These are phyloP conservation scores for Orbilia quercus DNA, from an alignment of 2,329 filamentous ascomycete species.

Conservation along the genomic window DNA sequence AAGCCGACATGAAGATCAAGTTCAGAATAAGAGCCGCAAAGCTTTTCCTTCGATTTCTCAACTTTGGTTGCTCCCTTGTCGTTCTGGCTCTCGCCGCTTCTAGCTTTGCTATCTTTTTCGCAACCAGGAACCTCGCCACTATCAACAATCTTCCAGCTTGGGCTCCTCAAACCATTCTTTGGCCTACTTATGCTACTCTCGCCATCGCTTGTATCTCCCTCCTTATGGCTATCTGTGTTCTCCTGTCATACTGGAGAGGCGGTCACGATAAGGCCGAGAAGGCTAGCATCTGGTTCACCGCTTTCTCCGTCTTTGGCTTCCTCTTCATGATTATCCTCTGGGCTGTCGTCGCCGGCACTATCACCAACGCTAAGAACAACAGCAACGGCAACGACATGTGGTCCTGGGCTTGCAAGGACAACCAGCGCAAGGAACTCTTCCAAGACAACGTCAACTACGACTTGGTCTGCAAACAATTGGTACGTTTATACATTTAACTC, in stretches of 20 bases:
- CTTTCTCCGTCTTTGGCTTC: constrained; percentile 94
- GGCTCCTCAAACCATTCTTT: constrained; percentile 80
- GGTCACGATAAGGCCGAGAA: constrained; percentile 92
- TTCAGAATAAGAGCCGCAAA: constrained; percentile 80
- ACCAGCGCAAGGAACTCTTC: constrained; percentile 81
- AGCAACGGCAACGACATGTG: constrained; percentile 88
- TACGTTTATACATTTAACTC: too few species aligned
- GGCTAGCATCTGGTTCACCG: constrained; percentile 91
- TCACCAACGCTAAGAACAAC: constrained; percentile 80
- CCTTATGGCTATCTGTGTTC: constrained; percentile 79
- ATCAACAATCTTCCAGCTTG: constrained; percentile 87
- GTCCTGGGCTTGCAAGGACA: constrained; percentile 97
- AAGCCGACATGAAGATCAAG: constrained; percentile 80
- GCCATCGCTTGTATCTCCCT: constrained; percentile 83
- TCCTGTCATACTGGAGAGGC: constrained; percentile 86
- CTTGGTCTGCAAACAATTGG: constrained; percentile 88
- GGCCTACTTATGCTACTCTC: constrained; percentile 89
- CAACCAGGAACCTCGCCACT: constrained; percentile 78
- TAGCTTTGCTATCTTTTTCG: constrained; percentile 92
- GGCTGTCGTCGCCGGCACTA: constrained; percentile 83
- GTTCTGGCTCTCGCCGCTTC: constrained; percentile 88
- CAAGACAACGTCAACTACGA: constrained; percentile 84
- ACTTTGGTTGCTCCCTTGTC: constrained; percentile 96
- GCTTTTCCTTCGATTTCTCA: constrained; percentile 91
- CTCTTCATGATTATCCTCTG: constrained; percentile 92